phyloP scores from a whole-genome alignment of 768 basidiomycete genomes.

The Scleroderma bovista region DNA sequence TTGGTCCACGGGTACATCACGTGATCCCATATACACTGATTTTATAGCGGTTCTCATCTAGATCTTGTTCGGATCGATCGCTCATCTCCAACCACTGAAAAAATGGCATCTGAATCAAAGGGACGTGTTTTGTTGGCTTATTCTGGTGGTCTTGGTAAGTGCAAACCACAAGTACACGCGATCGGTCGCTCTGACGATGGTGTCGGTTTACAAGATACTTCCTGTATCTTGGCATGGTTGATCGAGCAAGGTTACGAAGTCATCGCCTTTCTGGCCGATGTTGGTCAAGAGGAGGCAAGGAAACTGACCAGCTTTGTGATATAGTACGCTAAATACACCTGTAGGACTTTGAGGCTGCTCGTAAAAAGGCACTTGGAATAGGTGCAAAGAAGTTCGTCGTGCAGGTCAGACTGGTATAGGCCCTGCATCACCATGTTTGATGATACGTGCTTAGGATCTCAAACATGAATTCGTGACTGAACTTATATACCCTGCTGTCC shows the following conservation, averaged over 20 bases:
- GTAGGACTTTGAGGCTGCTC: slow-evolving; percentile 91
- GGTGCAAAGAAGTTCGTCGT: slow-evolving; percentile 97
- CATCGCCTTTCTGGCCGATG: slow-evolving; percentile 94
- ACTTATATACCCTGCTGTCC: slow-evolving; percentile 96
- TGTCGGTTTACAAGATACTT: slow-evolving; percentile 67
- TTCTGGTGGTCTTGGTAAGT: slow-evolving; percentile 94
- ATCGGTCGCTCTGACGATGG: not conserved
- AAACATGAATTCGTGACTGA: slow-evolving; percentile 93
- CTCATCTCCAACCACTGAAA: not conserved
- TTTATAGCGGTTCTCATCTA: not conserved
- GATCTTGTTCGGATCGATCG: not conserved
- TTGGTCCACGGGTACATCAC: not conserved
- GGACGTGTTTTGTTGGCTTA: slow-evolving; percentile 96
- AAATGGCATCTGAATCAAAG: slow-evolving; percentile 25
- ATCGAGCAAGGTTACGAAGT: slow-evolving; percentile 98
- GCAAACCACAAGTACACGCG: not conserved
- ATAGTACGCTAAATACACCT: slow-evolving; percentile 3
- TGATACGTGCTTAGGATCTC: slow-evolving; percentile 60
- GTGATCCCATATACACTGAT: not conserved
- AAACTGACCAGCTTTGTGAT: not conserved
- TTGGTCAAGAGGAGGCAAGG: slow-evolving; percentile 82
- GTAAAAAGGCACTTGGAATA: slow-evolving; percentile 80
- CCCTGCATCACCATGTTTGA: not conserved
- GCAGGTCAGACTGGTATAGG: slow-evolving; percentile 44
- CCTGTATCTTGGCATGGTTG: slow-evolving; percentile 98